A percentile compares a stretch with the other conserved stretches of the same genome.
These are phyloP conservation scores for Mucor saturninus DNA, from an alignment of 371 early-diverging fungal genomes.

Conservation along the genomic window DNA sequence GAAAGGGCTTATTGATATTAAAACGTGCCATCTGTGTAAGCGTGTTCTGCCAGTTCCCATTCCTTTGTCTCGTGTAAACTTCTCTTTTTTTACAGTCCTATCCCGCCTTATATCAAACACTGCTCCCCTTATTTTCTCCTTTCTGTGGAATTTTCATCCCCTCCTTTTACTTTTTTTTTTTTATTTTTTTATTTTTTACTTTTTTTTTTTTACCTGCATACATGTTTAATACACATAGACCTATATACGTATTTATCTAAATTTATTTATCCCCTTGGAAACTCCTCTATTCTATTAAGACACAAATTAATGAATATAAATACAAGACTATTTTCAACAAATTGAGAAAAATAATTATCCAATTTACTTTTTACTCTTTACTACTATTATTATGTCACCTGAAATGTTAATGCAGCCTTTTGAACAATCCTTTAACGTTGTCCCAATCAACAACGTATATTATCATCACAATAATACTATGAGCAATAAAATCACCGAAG, in stretches of 20 bases:
- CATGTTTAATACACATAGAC: constrained; percentile 1
- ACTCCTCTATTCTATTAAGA: neutral
- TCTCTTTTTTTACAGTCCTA: constrained; percentile 5
- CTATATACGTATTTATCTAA: constrained; percentile 5
- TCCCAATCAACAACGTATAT: constrained; percentile 10
- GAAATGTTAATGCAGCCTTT: constrained; percentile 42
- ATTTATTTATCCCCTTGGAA: constrained; percentile 16
- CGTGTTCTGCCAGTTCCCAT: neutral
- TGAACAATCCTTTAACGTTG: constrained; percentile 30
- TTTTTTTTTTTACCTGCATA: constrained; percentile 10
- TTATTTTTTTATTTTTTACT: constrained; percentile 10
- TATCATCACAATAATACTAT: constrained; percentile 15
- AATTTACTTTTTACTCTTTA: constrained; percentile 1
- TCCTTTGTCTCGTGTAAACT: constrained; percentile 10
- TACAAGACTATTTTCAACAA: constrained; percentile 1
- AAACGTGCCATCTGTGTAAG: neutral
- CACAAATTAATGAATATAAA: neutral
- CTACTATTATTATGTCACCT: constrained; percentile 21
- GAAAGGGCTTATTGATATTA: constrained; percentile 1
- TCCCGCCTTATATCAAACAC: constrained; percentile 27
- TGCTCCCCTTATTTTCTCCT: constrained; percentile 4
- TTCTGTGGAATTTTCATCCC: constrained; percentile 20
- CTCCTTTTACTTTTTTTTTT: neutral
- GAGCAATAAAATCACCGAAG: constrained; percentile 6
- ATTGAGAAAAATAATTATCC: neutral